Conservation (phyloP, 1,139 yeast genomes). For the Saccharomyces hybrid region DNA sequence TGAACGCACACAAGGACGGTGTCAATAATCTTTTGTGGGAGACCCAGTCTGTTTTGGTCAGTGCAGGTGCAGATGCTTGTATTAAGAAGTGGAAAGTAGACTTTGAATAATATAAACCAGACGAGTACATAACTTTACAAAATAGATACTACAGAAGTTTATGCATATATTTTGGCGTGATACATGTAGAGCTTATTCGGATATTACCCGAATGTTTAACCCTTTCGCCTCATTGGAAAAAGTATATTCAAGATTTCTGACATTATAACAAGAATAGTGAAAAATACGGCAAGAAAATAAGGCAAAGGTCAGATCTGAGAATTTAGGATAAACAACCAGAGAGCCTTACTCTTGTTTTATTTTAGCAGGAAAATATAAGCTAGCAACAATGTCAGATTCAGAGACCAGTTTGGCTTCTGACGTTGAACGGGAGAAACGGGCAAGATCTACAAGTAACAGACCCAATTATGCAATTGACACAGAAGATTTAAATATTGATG, state of each 20-base stretch:
- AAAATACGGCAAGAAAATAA: not conserved
- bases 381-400: slow-evolving; percentile 3
- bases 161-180: not conserved
- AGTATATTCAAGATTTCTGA: not conserved
- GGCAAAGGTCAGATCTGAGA: not conserved
- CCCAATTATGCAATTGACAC: slow-evolving; percentile 25
- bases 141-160: slow-evolving; percentile 2
- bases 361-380: not conserved
- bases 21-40: slow-evolving; percentile 71
- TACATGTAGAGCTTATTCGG: not conserved
- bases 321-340: not conserved
- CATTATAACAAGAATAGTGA: not conserved
- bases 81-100: slow-evolving; percentile 63
- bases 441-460: slow-evolving; percentile 20
- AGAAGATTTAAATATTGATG: slow-evolving; percentile 26
- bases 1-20: slow-evolving; percentile 87
- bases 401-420: slow-evolving; percentile 7
- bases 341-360: not conserved
- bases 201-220: not conserved
- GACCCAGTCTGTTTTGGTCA: slow-evolving; percentile 39
- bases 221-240: not conserved
- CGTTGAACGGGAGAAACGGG: slow-evolving; percentile 10
- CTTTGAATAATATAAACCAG: slow-evolving; percentile 7
- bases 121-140: not conserved
- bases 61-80: slow-evolving; percentile 77